Percentiles rank a stretch among this genome's conserved stretches.
Evolutionary conservation across 148 eudicot species (phyloP).

Genomic region (Rhododendron williamsianum): DNA sequence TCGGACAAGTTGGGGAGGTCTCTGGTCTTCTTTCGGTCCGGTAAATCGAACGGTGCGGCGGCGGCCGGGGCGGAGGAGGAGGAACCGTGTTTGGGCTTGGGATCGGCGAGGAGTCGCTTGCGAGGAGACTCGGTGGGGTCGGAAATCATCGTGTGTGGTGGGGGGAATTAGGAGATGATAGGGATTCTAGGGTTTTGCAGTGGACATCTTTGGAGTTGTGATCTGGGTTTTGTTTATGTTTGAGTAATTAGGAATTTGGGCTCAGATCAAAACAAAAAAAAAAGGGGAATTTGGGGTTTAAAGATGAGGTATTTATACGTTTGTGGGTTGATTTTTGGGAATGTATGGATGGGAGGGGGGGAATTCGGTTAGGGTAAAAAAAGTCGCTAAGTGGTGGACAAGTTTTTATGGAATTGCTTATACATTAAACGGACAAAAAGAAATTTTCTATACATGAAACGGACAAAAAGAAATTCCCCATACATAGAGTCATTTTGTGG

Average conservation of each 20-base stretch:
- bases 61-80: not conserved
- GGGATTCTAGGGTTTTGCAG: not conserved
- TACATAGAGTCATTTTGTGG: too few species aligned
- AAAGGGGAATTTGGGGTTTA: too few species aligned
- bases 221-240: not conserved
- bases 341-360: too few species aligned
- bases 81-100: not conserved
- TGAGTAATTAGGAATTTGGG: not conserved
- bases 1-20: slow-evolving; percentile 78
- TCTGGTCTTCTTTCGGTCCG: slow-evolving; percentile 49
- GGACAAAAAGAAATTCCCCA: too few species aligned
- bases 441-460: too few species aligned
- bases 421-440: too few species aligned
- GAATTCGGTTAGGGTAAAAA: too few species aligned
- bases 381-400: too few species aligned
- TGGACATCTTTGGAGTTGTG: not conserved
- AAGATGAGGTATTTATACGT: too few species aligned
- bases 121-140: not conserved
- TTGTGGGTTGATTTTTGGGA: too few species aligned
- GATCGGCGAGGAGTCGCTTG: not conserved
- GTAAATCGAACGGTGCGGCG: not conserved
- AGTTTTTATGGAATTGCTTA: too few species aligned
- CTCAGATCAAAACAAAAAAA: too few species aligned
- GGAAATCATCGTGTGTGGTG: not conserved
- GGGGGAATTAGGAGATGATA: not conserved